Percentiles rank a stretch among this genome's conserved stretches.
Conservation (phyloP, 2,329 filamentous ascomycete species). For the Colletotrichum tabaci region DNA sequence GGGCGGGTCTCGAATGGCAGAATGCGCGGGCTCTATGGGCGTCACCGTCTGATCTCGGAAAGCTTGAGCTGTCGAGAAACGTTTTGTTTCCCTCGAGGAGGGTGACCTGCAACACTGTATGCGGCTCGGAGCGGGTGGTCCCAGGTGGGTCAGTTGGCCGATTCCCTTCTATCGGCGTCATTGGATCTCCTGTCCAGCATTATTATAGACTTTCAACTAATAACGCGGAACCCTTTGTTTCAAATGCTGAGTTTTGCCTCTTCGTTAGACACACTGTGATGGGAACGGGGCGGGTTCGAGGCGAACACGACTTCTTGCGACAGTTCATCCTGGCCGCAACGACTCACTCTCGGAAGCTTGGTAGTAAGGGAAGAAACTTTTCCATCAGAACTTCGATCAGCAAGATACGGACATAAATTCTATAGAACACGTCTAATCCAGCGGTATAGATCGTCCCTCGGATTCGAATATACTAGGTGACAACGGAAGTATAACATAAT, state of each 20-base stretch:
- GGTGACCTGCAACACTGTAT: background rate
- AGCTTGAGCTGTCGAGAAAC: background rate
- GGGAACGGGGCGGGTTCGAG: background rate
- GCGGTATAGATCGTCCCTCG: no score
- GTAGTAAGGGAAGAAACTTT: no score
- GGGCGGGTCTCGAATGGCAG: background rate
- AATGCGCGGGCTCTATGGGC: background rate
- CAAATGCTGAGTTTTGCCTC: background rate
- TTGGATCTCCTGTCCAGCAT: background rate
- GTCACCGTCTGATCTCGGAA: constrained; percentile 18
- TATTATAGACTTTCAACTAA: background rate
- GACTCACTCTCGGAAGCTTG: background rate
- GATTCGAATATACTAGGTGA: no score
- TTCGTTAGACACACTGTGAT: background rate
- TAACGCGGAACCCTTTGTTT: background rate
- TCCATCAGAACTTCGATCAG: no score
- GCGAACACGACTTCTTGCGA: background rate
- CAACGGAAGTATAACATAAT: no score
- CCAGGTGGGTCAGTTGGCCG: background rate
- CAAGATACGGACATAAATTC: no score
- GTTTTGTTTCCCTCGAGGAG: background rate
- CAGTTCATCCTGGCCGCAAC: background rate
- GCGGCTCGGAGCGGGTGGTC: background rate
- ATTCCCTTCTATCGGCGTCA: no score
- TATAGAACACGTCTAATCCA: no score